These are phyloP conservation scores for Scenedesmus sp. DNA, from an alignment of 163 green algal genomes.

Conservation along the genomic window DNA sequence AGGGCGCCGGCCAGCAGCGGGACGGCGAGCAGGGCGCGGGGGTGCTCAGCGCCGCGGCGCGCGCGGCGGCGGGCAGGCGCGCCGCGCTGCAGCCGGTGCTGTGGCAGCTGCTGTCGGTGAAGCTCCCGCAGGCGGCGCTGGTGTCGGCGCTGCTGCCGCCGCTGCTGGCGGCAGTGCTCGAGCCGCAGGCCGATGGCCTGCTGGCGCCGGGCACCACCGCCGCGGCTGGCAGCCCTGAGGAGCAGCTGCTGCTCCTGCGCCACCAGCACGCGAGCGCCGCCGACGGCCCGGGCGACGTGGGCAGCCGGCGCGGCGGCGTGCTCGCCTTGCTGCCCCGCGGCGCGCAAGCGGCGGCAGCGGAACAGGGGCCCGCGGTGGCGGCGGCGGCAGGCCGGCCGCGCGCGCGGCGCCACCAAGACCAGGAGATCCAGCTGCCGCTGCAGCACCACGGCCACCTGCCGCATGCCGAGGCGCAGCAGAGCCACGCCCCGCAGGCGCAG, in stretches of 20 bases:
- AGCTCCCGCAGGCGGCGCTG: constrained; percentile 27
- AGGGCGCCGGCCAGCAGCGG: constrained; percentile 4
- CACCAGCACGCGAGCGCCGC: too few relatives aligned
- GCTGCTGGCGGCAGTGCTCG: constrained; percentile 21
- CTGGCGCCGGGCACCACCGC: neutral
- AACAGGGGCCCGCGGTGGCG: neutral
- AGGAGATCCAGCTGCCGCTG: too few relatives aligned
- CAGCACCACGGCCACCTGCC: neutral
- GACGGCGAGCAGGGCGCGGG: constrained; percentile 1
- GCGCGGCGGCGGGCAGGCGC: constrained; percentile 3
- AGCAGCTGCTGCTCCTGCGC: constrained; percentile 14
- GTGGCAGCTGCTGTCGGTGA: constrained; percentile 15
- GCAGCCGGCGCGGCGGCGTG: neutral
- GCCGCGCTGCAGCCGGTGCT: constrained; percentile 32
- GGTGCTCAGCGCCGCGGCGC: neutral
- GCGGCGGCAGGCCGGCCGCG: neutral
- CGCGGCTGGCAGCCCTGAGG: neutral
- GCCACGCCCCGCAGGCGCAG: neutral
- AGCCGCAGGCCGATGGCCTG: constrained; percentile 7
- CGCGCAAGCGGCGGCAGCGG: neutral
- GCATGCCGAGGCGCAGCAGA: too few relatives aligned
- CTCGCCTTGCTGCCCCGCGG: neutral
- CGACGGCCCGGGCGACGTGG: too few relatives aligned
- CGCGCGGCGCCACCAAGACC: too few relatives aligned
- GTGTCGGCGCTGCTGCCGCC: constrained; percentile 16